These are phyloP conservation scores for Myriangium duriaei DNA, from an alignment of 2,329 filamentous ascomycete genomes.

Conservation along the genomic window DNA sequence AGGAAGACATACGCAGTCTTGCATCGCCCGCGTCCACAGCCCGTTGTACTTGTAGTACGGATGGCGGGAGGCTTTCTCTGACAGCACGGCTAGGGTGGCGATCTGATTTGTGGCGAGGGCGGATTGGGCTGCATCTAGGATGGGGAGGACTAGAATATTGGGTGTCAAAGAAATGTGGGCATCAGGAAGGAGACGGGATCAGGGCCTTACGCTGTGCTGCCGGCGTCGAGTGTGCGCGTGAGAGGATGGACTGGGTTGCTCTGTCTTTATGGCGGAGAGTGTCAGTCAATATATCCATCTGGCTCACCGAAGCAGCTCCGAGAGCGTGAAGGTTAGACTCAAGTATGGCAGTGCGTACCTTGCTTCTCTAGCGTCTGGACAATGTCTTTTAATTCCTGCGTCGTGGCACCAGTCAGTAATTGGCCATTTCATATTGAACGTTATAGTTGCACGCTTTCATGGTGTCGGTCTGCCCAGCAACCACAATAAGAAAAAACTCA, in stretches of 20 bases:
- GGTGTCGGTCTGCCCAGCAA: not conserved
- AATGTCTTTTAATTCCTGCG: slow-evolving; percentile 61
- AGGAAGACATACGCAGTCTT: slow-evolving; percentile 53
- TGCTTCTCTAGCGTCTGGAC: slow-evolving; percentile 72
- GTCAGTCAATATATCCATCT: too few species aligned
- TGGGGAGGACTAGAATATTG: slow-evolving; percentile 45
- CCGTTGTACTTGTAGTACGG: slow-evolving; percentile 98
- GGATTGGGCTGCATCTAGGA: slow-evolving; percentile 57
- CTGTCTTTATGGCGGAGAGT: too few species aligned
- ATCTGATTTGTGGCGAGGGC: slow-evolving; percentile 59
- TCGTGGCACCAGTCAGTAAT: too few species aligned
- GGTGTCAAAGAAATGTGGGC: too few species aligned
- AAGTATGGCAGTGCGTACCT: too few species aligned
- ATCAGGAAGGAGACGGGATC: too few species aligned
- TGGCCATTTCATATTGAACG: too few species aligned
- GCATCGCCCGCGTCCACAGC: slow-evolving; percentile 73
- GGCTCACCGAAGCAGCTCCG: too few species aligned
- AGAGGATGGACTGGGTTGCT: slow-evolving; percentile 69
- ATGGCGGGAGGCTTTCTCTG: slow-evolving; percentile 63
- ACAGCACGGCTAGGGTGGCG: slow-evolving; percentile 56
- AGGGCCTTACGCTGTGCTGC: slow-evolving; percentile 45
- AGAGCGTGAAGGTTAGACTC: too few species aligned
- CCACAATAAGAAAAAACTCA: slow-evolving; percentile 23
- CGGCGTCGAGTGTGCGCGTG: slow-evolving; percentile 79
- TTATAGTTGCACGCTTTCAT: slow-evolving; percentile 11